Base-by-base conservation (phyloP, 2,329 filamentous ascomycete species). In the Penicillium sp. region DNA sequence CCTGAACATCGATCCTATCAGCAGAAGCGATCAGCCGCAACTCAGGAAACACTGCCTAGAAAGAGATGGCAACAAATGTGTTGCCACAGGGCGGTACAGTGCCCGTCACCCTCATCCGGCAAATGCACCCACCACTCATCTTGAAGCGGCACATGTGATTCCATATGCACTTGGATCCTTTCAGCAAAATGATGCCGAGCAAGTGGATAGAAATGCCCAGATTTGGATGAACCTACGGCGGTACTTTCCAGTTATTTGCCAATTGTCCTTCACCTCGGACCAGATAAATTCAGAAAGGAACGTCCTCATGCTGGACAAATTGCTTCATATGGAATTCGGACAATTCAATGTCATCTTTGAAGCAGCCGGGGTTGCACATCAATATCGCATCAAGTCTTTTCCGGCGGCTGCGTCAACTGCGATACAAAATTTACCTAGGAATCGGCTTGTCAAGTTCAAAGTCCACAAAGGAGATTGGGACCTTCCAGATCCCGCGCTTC, bases 31-130 rank as follows among this genome's bases (percentile, higher is more conserved):
- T 39, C 49, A 46, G 19, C 31, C 42, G 3, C 40, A 37, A 40
- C 40, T 52, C 23, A 31, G 31, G 23, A 14, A 55, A 16, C 45
- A 55, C 23, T 60, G 62, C 43, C 56, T 65, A 46, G 29, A 54
- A 56, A 39, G 62, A 55, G 64, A 66, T 51, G 58, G 54, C 10
- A 28, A 59, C 39, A 55, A 42, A 49, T 65, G 63, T 56, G 33
- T 62, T 49, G 52, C 52, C 24, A 54, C 59, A 29, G 55, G 57
- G 21, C 2, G 19, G 13, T 52, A 46, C 23, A 52, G 33, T 28
- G 4, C 3, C 36, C n/a, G 33, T 10, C 36, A 54, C 29, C 21
- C 48, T 26, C 45, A 54, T 48, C 56, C 60, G 50, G 18, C 6
- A 24, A 46, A 55, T 13, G 54, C 52, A 51, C 6, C 28, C 8